Evolutionary conservation across 345 rosid species (phyloP), one percentile per base, ranked within the genome.

Genomic region (Sisymbrium altissimum): DNA sequence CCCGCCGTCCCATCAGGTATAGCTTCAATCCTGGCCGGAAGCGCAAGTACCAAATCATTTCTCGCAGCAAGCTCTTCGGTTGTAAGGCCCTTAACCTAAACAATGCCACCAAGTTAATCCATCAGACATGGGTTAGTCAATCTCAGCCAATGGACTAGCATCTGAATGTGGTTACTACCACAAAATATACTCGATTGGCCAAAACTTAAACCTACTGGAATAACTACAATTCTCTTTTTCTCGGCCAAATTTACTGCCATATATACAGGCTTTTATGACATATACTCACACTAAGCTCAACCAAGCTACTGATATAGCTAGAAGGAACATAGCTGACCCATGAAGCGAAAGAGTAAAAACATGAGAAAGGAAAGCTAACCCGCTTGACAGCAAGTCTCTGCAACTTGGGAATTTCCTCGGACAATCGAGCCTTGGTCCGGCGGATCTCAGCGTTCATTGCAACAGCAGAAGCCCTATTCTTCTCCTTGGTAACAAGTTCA

Each of bases 401-500:
- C 85, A 96, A 79, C 80, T 90, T 89, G 2, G 96, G 96, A 72
- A 90, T 90, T 73, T 92, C 99, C 83, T 92, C 99, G 0, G 83
- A 82, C 77, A 96, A 85, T 52, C 91, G 82, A 30, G 96, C 98
- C 80, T 96, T 96, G 11, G 92, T 89, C 36, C 99, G 74, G 43
- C 99, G 99, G 66, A 96, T 86, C 88, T 96, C 99, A 38, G 96
- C 99, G 56, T 96, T 92, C 83, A 96, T 53, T 41, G 97, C 97
- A 68, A 96, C 99, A 12, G 87, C 90, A 63, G 99, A 80, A 50
- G 96, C 99, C 76, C 87, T 88, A 12, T 78, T 88, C 71, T 87
- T 92, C 88, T 92, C 98, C 59, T 78, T 96, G 2, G 91, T 68
- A 78, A 91, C 97, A 68, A 77, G 66, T 70, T 92, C 98, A 55